Percentiles rank a stretch among this genome's conserved stretches.
phyloP scores from a whole-genome alignment of 768 basidiomycete species.

The Auricularia heimuer region DNA sequence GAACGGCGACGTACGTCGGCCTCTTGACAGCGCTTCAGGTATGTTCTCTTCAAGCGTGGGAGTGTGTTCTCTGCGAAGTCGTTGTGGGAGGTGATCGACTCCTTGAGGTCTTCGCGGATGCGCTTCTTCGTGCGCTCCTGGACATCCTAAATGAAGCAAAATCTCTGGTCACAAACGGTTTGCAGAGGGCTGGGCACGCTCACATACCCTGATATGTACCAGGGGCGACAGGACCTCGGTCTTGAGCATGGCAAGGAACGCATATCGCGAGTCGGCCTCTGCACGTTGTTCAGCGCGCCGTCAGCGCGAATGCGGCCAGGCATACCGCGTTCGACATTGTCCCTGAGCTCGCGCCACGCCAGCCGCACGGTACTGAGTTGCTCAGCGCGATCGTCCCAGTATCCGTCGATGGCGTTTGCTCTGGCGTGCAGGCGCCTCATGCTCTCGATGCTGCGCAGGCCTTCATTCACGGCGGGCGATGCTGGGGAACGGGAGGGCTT shows the following conservation, averaged over 20 bases:
- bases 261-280: constrained; percentile 78
- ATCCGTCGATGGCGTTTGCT: constrained; percentile 57
- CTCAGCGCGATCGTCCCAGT: constrained; percentile 63
- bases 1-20: constrained; percentile 53
- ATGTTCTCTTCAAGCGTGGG: constrained; percentile 70
- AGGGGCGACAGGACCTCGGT: constrained; percentile 68
- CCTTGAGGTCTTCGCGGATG: constrained; percentile 84
- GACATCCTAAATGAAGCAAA: constrained; percentile 47
- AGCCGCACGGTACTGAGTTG: constrained; percentile 46
- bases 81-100: constrained; percentile 61
- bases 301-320: background rate
- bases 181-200: background rate
- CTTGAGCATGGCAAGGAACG: constrained; percentile 62
- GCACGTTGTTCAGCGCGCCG: constrained; percentile 5
- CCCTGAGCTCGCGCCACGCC: constrained; percentile 78
- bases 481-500: constrained; percentile 18
- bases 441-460: constrained; percentile 44
- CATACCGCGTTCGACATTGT: constrained; percentile 74
- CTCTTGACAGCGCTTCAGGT: constrained; percentile 78
- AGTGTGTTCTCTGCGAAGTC: constrained; percentile 75
- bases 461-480: background rate
- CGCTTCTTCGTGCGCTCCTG: constrained; percentile 88
- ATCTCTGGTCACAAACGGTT: background rate
- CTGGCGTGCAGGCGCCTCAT: constrained; percentile 64
- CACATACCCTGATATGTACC: constrained; percentile 49